Evolutionary conservation across 441 rosid genomes (phyloP).

Genomic region (California macrophylla): DNA sequence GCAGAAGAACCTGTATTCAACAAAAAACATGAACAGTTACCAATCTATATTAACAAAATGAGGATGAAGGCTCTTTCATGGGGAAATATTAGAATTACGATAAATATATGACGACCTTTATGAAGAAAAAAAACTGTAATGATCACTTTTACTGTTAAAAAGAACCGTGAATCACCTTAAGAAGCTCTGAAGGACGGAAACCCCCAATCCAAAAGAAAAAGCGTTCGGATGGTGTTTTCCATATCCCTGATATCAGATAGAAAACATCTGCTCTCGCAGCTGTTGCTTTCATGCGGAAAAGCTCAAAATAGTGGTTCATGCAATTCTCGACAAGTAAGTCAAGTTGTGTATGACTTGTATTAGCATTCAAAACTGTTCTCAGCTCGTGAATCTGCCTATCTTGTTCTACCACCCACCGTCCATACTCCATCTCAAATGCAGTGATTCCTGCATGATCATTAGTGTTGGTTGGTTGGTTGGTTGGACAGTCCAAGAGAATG

Average conservation of each 20-base stretch:
- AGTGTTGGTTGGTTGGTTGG: background rate
- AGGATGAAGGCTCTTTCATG: background rate
- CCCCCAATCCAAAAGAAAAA: slow-evolving; percentile 67
- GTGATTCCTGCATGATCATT: slow-evolving; percentile 35
- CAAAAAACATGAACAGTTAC: background rate
- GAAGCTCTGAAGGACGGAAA: slow-evolving; percentile 60
- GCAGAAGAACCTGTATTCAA: slow-evolving; percentile 52
- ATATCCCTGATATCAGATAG: slow-evolving; percentile 53
- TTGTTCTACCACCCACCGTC: slow-evolving; percentile 56
- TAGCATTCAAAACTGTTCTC: slow-evolving; percentile 39
- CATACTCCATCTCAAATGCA: slow-evolving; percentile 61
- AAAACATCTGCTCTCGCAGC: slow-evolving; percentile 57
- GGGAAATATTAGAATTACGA: background rate
- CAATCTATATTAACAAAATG: background rate
- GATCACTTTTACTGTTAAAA: background rate
- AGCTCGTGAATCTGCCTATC: slow-evolving; percentile 40
- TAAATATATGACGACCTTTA: too few relatives aligned
- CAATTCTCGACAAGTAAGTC: slow-evolving; percentile 40
- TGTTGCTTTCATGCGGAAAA: slow-evolving; percentile 50
- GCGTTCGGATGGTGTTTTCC: slow-evolving; percentile 56
- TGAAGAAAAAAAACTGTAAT: background rate
- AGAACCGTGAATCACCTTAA: slow-evolving; percentile 37
- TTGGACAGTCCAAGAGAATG: background rate
- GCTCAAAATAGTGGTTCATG: slow-evolving; percentile 53
- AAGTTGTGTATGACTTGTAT: slow-evolving; percentile 43